Conservation (phyloP, 2,329 filamentous ascomycete genomes). For the Fusarium lateritium region DNA sequence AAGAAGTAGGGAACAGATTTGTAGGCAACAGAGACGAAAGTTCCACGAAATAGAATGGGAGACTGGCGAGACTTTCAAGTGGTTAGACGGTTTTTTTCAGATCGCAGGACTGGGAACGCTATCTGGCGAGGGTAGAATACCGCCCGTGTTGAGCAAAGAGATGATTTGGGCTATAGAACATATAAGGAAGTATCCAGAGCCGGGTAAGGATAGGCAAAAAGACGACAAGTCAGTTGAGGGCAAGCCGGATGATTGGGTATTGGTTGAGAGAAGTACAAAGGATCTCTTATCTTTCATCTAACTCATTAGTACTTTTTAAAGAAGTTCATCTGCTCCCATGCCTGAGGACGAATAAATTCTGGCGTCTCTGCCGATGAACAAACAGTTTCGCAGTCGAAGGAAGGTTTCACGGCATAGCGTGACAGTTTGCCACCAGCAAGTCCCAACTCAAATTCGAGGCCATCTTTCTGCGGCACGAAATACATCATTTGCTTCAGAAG, state of each 20-base stretch:
- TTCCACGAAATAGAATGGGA: slow-evolving; percentile 71
- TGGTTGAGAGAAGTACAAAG: slow-evolving; percentile 15
- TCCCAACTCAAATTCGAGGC: neutral
- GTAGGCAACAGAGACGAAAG: slow-evolving; percentile 52
- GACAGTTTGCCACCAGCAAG: neutral
- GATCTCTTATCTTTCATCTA: slow-evolving; percentile 19
- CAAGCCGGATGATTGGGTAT: slow-evolving; percentile 24
- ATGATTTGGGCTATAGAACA: slow-evolving; percentile 65
- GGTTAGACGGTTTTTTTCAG: slow-evolving; percentile 61
- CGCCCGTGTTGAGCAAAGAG: slow-evolving; percentile 61
- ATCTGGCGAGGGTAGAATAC: slow-evolving; percentile 61
- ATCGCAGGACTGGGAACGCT: slow-evolving; percentile 65
- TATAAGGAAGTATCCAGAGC: slow-evolving; percentile 63
- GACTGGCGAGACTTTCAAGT: slow-evolving; percentile 64
- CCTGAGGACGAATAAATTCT: neutral
- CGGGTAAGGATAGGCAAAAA: slow-evolving; percentile 36
- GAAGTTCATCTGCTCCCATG: neutral
- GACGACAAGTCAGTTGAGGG: neutral
- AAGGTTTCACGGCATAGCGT: neutral
- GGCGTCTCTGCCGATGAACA: neutral
- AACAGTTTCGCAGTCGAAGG: neutral
- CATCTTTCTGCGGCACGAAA: neutral
- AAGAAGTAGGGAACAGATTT: slow-evolving; percentile 52
- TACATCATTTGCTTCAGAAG: neutral
- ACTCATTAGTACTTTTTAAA: no score